Percentiles rank a stretch among this genome's conserved stretches.
Conservation (phyloP, 2,329 filamentous ascomycete genomes). For the Arthroderma uncinatum region DNA sequence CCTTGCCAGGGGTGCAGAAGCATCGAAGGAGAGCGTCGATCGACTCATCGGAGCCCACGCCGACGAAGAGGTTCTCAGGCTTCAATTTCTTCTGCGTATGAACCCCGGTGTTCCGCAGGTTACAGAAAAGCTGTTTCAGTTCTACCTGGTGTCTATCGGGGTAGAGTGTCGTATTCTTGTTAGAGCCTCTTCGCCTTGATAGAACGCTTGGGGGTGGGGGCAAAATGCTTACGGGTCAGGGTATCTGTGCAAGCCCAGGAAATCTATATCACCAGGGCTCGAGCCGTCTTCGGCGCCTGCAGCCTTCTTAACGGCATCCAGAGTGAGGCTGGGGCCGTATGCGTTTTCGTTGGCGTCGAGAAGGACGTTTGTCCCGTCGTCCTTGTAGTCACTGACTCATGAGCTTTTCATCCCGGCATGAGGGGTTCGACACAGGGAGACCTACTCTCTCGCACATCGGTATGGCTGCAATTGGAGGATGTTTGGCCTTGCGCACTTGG, state of each 20-base stretch:
- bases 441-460: slow-evolving; percentile 70
- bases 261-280: slow-evolving; percentile 49
- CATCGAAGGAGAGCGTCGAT: slow-evolving; percentile 88
- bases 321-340: slow-evolving; percentile 66
- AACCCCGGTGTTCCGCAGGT: slow-evolving; percentile 67
- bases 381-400: slow-evolving; percentile 80
- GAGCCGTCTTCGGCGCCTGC: slow-evolving; percentile 32
- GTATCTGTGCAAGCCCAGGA: slow-evolving; percentile 80
- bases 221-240: slow-evolving; percentile 57
- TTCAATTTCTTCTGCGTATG: slow-evolving; percentile 64
- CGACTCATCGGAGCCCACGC: slow-evolving; percentile 91
- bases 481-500: slow-evolving; percentile 64
- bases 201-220: background rate
- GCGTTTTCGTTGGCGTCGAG: slow-evolving; percentile 98
- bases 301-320: slow-evolving; percentile 41
- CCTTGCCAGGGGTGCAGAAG: slow-evolving; percentile 77
- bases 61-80: slow-evolving; percentile 81
- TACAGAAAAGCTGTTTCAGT: slow-evolving; percentile 77
- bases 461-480: slow-evolving; percentile 68
- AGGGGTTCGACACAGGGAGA: slow-evolving; percentile 11
- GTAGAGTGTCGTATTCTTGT: background rate
- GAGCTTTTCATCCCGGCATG: slow-evolving; percentile 20
- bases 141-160: slow-evolving; percentile 59
- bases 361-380: slow-evolving; percentile 89
- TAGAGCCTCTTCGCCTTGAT: background rate